These are phyloP conservation scores for Ulota crispa DNA, from an alignment of 225 moss, liverwort and hornwort genomes.

Conservation along the genomic window DNA sequence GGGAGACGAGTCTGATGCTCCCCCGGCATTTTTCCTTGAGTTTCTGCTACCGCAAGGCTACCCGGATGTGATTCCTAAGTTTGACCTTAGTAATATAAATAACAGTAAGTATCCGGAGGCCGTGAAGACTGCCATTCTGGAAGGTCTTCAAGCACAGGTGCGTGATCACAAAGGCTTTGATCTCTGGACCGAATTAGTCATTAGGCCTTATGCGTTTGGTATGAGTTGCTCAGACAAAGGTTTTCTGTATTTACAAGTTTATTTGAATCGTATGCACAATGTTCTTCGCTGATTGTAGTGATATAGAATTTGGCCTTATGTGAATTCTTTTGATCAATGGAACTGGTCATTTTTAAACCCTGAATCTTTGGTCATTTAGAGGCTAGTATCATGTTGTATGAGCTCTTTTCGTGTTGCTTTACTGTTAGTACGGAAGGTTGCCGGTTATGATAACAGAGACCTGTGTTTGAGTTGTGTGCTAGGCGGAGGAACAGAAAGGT, in stretches of 20 bases:
- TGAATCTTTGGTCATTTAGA: background rate
- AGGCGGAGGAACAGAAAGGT: conserved; percentile 89
- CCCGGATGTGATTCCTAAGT: conserved; percentile 83
- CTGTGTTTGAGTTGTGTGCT: conserved; percentile 34
- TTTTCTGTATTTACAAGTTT: background rate
- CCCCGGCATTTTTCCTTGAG: conserved; percentile 80
- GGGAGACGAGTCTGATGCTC: conserved; percentile 46
- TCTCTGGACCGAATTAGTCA: background rate
- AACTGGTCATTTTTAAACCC: background rate
- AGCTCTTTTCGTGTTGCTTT: background rate
- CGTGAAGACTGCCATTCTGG: conserved; percentile 73
- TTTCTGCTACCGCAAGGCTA: conserved; percentile 77
- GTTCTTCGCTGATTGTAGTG: background rate
- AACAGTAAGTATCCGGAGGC: conserved; percentile 89
- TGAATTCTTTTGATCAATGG: background rate
- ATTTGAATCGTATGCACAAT: background rate
- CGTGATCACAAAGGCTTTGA: background rate
- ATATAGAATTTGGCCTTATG: background rate
- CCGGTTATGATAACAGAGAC: background rate
- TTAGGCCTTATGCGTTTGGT: background rate
- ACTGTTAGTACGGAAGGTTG: background rate
- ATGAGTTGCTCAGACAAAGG: background rate
- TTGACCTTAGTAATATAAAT: conserved; percentile 83
- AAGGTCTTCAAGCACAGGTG: conserved; percentile 85
- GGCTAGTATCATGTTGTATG: background rate